Conservation (phyloP, 2,329 filamentous ascomycete genomes). For the Fusarium dlaminii region DNA sequence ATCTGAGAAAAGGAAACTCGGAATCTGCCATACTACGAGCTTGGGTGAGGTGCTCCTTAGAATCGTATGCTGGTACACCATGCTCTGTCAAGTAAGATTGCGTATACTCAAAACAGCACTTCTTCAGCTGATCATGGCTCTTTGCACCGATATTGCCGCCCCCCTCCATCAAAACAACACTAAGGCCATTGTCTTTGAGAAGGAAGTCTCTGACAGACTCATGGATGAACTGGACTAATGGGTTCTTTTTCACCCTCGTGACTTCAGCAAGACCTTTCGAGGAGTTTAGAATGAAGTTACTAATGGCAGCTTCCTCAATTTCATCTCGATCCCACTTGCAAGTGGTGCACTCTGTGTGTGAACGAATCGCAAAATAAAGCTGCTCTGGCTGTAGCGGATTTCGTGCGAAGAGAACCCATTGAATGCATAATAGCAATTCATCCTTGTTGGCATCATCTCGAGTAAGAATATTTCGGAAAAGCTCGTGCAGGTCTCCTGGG, state of each 20-base stretch:
- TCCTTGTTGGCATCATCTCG: constrained; percentile 55
- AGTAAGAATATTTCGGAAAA: constrained; percentile 62
- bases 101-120: not conserved
- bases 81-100: not conserved
- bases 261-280: constrained; percentile 59
- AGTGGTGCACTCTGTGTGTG: not conserved
- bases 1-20: constrained; percentile 17
- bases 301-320: constrained; percentile 38
- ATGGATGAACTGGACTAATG: constrained; percentile 58
- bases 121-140: constrained; percentile 16
- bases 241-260: constrained; percentile 33
- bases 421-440: constrained; percentile 56
- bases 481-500: constrained; percentile 51
- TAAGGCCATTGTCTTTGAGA: constrained; percentile 46
- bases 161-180: not conserved
- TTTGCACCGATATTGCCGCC: not conserved
- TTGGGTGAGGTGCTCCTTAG: accelerated
- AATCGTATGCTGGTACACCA: accelerated
- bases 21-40: not conserved
- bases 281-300: constrained; percentile 48
- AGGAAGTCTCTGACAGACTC: constrained; percentile 61
- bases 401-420: constrained; percentile 61
- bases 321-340: constrained; percentile 35
- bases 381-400: constrained; percentile 55
- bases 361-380: constrained; percentile 49